These are phyloP conservation scores for Tarenaya hassleriana DNA, from an alignment of 345 rosid genomes.

Conservation along the genomic window DNA sequence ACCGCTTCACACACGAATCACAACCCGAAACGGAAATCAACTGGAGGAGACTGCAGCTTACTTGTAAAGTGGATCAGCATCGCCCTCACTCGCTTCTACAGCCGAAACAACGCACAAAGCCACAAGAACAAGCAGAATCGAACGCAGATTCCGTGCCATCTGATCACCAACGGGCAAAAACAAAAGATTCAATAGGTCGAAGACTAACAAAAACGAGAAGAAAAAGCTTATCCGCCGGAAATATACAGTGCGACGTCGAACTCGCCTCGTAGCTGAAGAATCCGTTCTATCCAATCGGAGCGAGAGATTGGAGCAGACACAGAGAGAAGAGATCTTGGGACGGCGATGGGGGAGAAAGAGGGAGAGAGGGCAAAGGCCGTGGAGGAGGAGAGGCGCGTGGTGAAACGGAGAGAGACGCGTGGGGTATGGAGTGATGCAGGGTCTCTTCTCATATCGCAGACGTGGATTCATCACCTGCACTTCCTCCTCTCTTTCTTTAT, in stretches of 20 bases:
- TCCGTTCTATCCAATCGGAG: constrained; percentile 28
- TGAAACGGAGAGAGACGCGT: constrained; percentile 24
- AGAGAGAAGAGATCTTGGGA: neutral
- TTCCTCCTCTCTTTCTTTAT: constrained; percentile 12
- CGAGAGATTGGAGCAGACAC: constrained; percentile 25
- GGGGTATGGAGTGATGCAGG: constrained; percentile 14
- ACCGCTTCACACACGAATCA: too few species aligned
- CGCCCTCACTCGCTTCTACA: constrained; percentile 70
- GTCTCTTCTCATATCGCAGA: constrained; percentile 4
- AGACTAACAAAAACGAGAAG: neutral
- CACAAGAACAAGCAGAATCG: constrained; percentile 34
- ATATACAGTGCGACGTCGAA: constrained; percentile 4
- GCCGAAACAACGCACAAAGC: constrained; percentile 28
- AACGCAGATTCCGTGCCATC: constrained; percentile 31
- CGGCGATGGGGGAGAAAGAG: neutral
- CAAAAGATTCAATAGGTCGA: neutral
- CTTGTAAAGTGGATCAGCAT: constrained; percentile 84
- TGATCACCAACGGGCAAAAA: neutral
- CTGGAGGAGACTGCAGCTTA: constrained; percentile 26
- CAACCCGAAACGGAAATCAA: too few species aligned
- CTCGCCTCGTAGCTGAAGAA: constrained; percentile 10
- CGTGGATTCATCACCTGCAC: constrained; percentile 21
- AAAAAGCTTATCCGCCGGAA: neutral
- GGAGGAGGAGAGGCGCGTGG: constrained; percentile 22
- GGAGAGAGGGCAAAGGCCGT: constrained; percentile 23